phyloP scores from a whole-genome alignment of 768 basidiomycete genomes.

The Hygrocybe punicea region DNA sequence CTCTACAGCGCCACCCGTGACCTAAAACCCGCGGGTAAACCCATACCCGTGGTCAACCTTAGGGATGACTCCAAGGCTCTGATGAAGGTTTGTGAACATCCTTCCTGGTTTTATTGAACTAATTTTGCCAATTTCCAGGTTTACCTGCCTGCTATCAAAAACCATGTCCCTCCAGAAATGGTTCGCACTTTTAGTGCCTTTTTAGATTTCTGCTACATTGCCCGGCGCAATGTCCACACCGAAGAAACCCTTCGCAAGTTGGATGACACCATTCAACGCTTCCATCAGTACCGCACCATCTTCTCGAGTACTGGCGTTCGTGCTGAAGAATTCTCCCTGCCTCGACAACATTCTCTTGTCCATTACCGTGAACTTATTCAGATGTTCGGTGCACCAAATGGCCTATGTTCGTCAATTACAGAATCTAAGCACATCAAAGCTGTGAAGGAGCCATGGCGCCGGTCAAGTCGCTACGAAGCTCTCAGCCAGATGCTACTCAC shows the following conservation, averaged over 20 bases:
- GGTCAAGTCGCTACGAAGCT: constrained; percentile 18
- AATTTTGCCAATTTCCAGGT: constrained; percentile 9
- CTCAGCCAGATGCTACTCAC: constrained; percentile 4
- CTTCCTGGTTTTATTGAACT: not conserved
- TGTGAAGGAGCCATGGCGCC: constrained; percentile 24
- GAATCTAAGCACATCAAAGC: constrained; percentile 26
- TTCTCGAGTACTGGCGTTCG: constrained; percentile 17
- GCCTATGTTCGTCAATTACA: constrained; percentile 23
- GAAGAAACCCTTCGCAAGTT: constrained; percentile 2
- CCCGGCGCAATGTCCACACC: constrained; percentile 12
- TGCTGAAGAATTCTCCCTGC: not conserved
- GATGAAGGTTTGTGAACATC: constrained; percentile 7
- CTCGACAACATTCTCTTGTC: not conserved
- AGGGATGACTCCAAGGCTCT: constrained; percentile 13
- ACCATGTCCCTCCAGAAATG: constrained; percentile 15
- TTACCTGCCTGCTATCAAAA: constrained; percentile 20
- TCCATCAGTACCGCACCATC: constrained; percentile 17
- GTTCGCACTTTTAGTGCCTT: constrained; percentile 16
- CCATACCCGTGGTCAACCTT: too few relatives aligned
- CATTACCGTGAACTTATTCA: constrained; percentile 18
- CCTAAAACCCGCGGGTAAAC: too few relatives aligned
- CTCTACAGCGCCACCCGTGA: too few relatives aligned
- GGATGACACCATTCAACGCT: not conserved
- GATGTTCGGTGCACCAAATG: constrained; percentile 20
- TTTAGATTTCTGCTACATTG: constrained; percentile 25